A percentile compares a stretch with the other conserved stretches of the same genome.
These are phyloP conservation scores for Coriaria nepalensis DNA, from an alignment of 306 rosid genomes.

Conservation along the genomic window DNA sequence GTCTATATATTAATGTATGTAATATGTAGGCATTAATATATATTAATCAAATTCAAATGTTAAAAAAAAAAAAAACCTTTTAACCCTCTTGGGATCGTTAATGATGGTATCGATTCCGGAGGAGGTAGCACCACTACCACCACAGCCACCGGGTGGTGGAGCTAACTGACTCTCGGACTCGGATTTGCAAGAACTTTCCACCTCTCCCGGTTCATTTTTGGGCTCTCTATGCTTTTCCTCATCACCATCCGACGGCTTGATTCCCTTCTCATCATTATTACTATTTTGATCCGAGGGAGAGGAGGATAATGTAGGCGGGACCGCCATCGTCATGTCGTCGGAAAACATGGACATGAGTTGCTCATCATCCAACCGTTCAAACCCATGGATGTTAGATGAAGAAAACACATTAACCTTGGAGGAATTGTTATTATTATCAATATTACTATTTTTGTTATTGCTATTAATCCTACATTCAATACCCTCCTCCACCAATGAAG, in stretches of 20 bases:
- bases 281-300: slow-evolving; percentile 81
- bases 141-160: neutral
- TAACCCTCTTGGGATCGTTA: slow-evolving; percentile 79
- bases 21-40: too few species aligned
- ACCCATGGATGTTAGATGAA: slow-evolving; percentile 12
- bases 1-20: too few species aligned
- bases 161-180: slow-evolving; percentile 10
- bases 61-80: slow-evolving; percentile 40
- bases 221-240: slow-evolving; percentile 15
- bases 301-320: slow-evolving; percentile 25
- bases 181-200: slow-evolving; percentile 34
- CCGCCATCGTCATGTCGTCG: slow-evolving; percentile 33
- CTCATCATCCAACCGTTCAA: slow-evolving; percentile 70
- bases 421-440: neutral
- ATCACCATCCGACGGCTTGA: slow-evolving; percentile 18
- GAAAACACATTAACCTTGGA: slow-evolving; percentile 7
- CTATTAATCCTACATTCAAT: slow-evolving; percentile 7
- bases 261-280: slow-evolving; percentile 38
- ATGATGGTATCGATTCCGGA: slow-evolving; percentile 19
- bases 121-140: slow-evolving; percentile 1
- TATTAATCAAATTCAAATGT: too few species aligned
- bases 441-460: too few species aligned
- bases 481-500: slow-evolving; percentile 25
- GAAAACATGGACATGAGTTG: slow-evolving; percentile 80
- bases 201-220: slow-evolving; percentile 59